Evolutionary conservation across 1,139 yeast species (phyloP).

Genomic region (Diutina sp.): DNA sequence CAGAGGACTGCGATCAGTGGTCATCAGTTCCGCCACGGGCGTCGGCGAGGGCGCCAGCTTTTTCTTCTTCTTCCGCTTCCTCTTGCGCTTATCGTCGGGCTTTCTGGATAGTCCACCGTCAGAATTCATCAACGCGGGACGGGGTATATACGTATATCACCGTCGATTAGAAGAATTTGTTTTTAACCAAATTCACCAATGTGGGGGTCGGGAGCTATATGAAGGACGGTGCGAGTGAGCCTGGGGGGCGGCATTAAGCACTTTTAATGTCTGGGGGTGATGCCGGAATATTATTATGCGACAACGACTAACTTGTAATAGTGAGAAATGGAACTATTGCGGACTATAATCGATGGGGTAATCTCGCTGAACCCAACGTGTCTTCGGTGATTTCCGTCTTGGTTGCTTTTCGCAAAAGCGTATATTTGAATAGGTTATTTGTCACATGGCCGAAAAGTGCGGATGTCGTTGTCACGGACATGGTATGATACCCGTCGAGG

Average conservation of each 20-base stretch:
- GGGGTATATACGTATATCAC: neutral
- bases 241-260: neutral
- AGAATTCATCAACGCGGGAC: neutral
- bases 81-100: conserved; percentile 1
- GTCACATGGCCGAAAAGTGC: neutral
- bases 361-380: too few species aligned
- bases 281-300: too few species aligned
- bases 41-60: neutral
- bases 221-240: neutral
- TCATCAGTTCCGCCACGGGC: neutral
- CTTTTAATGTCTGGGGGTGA: neutral
- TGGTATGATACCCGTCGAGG: too few species aligned
- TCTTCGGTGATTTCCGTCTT: neutral
- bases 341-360: too few species aligned
- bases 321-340: too few species aligned
- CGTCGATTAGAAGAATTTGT: neutral
- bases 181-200: neutral
- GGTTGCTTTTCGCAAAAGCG: neutral
- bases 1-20: neutral
- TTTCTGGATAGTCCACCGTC: conserved; percentile 3
- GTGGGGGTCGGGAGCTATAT: neutral
- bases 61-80: neutral
- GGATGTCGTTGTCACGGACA: neutral
- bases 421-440: neutral
- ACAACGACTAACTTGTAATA: too few species aligned